Base-by-base conservation (phyloP, 345 rosid species). In the Salix caprea region DNA sequence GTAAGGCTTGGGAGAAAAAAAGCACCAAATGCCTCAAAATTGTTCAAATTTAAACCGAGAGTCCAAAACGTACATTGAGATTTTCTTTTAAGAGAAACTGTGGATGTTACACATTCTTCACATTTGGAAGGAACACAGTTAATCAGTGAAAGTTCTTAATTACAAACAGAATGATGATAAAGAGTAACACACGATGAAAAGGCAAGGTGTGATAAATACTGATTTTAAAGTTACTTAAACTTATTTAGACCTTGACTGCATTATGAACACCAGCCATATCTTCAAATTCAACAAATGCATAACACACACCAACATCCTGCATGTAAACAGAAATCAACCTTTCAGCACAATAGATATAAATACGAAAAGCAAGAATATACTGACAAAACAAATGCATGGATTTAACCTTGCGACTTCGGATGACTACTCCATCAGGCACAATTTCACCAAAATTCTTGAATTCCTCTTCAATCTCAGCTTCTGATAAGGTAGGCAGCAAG, bases 261-360 rank as follows among this genome's bases (percentile, higher is more conserved):
- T 78, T 88, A 44, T 76, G 81, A 74, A 91, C 91, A 66, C 91
- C 82, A n/a, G 72, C 54, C 86, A 87, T 82, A 65, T 89, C 93
- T 84, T 87, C 91, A 82, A 87, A 89, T 83, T 91, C 93, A 65
- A 91, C 96, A 81, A 91, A 91, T 52, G 93, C 96, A 79, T 87
- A 89, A 78, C 91, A 89, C 61, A 91, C 88, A 54, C 91, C 96
- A 61, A 88, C 84, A 82, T 91, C 93, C 93, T 91, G 89, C 80
- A 82, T 13, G 24, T 4, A 65, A 24, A 32, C 71, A 23, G 64
- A 6, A 21, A 34, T 2, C 54, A 67, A 54, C 16, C 8, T 32
- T 70, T 84, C 65, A 83, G 69, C 48, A 72, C 44, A 50, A 42
- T 61, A 54, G 28, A 10, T 50, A 11, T 23, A 70, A 37, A 19